Conservation (phyloP, 495 filamentous ascomycete genomes). For the Rusavskia elegans region DNA sequence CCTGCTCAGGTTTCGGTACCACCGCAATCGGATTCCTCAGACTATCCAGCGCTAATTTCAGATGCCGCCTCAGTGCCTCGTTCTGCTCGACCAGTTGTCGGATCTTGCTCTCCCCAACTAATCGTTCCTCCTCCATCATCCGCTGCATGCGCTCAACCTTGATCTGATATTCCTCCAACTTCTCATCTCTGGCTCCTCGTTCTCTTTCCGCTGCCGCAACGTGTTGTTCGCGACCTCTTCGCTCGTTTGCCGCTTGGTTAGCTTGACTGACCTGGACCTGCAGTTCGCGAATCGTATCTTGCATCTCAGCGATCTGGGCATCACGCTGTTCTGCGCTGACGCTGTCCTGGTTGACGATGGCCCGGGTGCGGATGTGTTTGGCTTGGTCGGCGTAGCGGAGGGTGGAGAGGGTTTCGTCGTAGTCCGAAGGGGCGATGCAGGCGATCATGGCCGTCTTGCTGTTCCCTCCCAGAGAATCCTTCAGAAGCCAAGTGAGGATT, state of each 20-base stretch:
- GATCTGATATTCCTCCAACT: constrained; percentile 83
- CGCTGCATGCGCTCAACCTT: constrained; percentile 72
- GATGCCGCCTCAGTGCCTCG: constrained; percentile 69
- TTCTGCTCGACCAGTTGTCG: constrained; percentile 73
- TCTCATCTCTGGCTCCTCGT: constrained; percentile 46
- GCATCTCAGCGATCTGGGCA: constrained; percentile 84
- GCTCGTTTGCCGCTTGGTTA: constrained; percentile 16
- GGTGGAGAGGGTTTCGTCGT: constrained; percentile 92
- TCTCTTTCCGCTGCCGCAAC: constrained; percentile 26
- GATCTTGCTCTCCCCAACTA: constrained; percentile 86
- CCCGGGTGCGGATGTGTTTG: constrained; percentile 91
- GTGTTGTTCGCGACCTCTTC: constrained; percentile 6
- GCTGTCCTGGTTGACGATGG: constrained; percentile 88
- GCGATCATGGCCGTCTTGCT: constrained; percentile 98
- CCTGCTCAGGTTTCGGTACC: constrained; percentile 9
- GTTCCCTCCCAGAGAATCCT: constrained; percentile 89
- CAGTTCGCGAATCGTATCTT: constrained; percentile 71
- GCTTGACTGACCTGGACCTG: constrained; percentile 52
- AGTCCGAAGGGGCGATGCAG: constrained; percentile 87
- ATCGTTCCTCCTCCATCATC: constrained; percentile 79
- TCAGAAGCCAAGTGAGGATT: constrained; percentile 93
- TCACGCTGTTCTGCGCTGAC: constrained; percentile 78
- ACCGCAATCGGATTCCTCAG: constrained; percentile 76
- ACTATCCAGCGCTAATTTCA: constrained; percentile 73
- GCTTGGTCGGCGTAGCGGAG: constrained; percentile 96